These are phyloP conservation scores for Colletotrichum incanum DNA, from an alignment of 2,329 filamentous ascomycete genomes.

Conservation along the genomic window DNA sequence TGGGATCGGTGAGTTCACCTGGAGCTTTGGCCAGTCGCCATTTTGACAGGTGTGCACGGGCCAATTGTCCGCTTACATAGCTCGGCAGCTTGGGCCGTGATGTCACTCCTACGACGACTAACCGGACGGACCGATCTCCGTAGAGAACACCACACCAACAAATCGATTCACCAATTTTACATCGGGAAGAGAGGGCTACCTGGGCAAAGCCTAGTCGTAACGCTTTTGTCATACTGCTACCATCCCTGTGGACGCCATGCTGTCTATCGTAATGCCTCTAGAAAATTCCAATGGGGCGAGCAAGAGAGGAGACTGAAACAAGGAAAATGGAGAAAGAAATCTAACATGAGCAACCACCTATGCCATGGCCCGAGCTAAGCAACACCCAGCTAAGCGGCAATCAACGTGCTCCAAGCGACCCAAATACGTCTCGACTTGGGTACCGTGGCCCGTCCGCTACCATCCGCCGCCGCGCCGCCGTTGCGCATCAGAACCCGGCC, in stretches of 20 bases:
- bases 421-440: constrained; percentile 63
- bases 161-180: background rate
- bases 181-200: background rate
- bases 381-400: constrained; percentile 9
- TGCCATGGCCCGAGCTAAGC: background rate
- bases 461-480: constrained; percentile 24
- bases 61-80: background rate
- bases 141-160: background rate
- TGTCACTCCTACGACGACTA: constrained; percentile 31
- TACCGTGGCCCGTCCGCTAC: constrained; percentile 58
- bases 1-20: background rate
- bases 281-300: constrained; percentile 3
- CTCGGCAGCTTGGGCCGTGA: constrained; percentile 2
- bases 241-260: constrained; percentile 19
- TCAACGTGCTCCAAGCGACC: constrained; percentile 72
- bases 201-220: background rate
- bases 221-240: constrained; percentile 7
- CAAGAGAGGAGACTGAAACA: background rate
- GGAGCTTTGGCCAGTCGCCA: background rate
- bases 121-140: constrained; percentile 11
- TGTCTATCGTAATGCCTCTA: constrained; percentile 32
- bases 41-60: constrained; percentile 1
- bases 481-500: constrained; percentile 69
- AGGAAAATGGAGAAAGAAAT: background rate
- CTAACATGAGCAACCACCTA: background rate